Evolutionary conservation across 192 early-diverging fungal genomes (phyloP), one percentile per base, ranked within the genome.

Genomic region (Kickxella alabastrina): DNA sequence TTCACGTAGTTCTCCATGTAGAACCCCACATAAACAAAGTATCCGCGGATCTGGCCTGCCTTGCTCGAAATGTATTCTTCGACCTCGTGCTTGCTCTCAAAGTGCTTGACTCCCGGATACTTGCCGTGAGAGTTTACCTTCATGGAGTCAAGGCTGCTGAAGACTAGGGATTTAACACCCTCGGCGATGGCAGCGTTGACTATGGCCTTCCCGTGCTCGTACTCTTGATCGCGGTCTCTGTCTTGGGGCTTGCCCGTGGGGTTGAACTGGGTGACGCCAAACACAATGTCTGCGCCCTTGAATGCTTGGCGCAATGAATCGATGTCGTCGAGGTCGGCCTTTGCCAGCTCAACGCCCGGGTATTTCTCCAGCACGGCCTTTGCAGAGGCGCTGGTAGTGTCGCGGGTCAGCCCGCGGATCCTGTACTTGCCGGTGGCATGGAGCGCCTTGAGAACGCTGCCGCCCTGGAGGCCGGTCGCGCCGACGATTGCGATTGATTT

Each of bases 381-480:
- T 25, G 52, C 62, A 2, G 49, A 35, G 3, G 43, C 46, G 41
- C 63, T 35, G 0, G 27, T 13, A 18, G 63, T 53, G 12, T 62
- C 36, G 41, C 70, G 62, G 1, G 62, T 57, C 23, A 74, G 35
- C 0, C 59, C 70, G 22, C 51, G 49, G 9, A 74, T 29, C 40
- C 44, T 66, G 59, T 74, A 74, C 24, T 41, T 29, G 18, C 54
- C 59, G 1, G 54, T 25, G 1, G 31, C 54, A 31, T 74, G 29
- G 22, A 74, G 52, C 6, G 59, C 14, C 41, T 60, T 57, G 23
- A 74, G 51, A 3, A 74, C 62, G 40, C 70, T 74, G 40, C 63
- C 55, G 10, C 70, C 70, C 18, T 74, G 63, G 6, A 59, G 48
- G 3, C 70, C 70, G 18, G 70, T 66, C 24, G 70, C 70, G 12